Evolutionary conservation across 2,329 filamentous ascomycete genomes (phyloP).

Genomic region (Sporothrix variecibatus): DNA sequence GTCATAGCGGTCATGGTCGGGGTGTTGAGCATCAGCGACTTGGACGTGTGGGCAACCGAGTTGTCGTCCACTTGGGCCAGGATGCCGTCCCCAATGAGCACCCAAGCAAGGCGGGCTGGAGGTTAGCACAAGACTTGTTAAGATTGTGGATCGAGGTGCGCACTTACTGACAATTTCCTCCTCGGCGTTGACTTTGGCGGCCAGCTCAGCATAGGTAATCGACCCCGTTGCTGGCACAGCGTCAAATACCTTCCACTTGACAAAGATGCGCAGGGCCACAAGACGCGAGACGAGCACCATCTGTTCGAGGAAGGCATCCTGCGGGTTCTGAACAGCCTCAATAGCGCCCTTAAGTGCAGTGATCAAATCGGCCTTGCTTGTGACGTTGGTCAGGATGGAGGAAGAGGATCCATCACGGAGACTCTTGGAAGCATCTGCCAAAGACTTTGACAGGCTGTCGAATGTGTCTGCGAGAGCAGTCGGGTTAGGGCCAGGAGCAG

Average conservation of each 20-base stretch:
- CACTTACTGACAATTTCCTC: constrained; percentile 34
- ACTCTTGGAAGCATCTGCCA: neutral
- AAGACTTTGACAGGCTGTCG: neutral
- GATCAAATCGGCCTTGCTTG: constrained; percentile 16
- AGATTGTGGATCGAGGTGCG: neutral
- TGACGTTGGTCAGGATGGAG: neutral
- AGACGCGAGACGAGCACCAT: constrained; percentile 28
- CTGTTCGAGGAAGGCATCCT: constrained; percentile 27
- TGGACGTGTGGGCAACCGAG: constrained; percentile 33
- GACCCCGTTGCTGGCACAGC: constrained; percentile 35
- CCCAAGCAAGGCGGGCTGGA: constrained; percentile 32
- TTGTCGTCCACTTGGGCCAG: constrained; percentile 32
- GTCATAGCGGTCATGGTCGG: constrained; percentile 28
- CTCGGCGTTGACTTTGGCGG: constrained; percentile 36
- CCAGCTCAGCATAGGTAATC: constrained; percentile 37
- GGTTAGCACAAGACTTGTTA: neutral
- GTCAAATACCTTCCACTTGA: constrained; percentile 40
- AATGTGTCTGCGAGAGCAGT: neutral
- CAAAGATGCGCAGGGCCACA: constrained; percentile 36
- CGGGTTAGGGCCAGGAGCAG: neutral
- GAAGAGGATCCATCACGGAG: neutral
- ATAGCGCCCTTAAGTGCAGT: constrained; percentile 23
- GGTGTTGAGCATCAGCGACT: constrained; percentile 29
- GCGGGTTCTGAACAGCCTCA: constrained; percentile 26
- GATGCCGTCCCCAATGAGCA: constrained; percentile 31